These are phyloP conservation scores for Neurospora sp. DNA, from an alignment of 495 filamentous ascomycete species.

Conservation along the genomic window DNA sequence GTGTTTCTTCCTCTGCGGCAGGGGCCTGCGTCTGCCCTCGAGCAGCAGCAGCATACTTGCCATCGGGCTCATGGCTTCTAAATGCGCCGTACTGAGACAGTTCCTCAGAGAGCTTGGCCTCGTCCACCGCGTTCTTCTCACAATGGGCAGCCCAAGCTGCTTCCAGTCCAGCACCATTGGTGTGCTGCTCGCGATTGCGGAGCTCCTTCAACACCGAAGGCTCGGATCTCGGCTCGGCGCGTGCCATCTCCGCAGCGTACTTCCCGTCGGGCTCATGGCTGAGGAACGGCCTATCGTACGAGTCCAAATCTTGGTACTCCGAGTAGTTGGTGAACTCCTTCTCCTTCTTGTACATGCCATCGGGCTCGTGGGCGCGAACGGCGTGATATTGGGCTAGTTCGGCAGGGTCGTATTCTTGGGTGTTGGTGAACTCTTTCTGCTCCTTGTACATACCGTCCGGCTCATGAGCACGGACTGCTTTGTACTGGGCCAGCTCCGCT, in stretches of 20 bases:
- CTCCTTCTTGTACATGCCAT: conserved; percentile 5
- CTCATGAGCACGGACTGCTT: conserved; percentile 6
- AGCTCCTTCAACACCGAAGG: conserved; percentile 17
- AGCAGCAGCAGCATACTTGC: conserved; percentile 6
- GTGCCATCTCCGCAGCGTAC: conserved; percentile 14
- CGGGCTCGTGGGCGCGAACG: conserved; percentile 7
- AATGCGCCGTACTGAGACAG: conserved; percentile 1
- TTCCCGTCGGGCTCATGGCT: conserved; percentile 24
- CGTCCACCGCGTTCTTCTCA: not conserved
- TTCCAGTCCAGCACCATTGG: not conserved
- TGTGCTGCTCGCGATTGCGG: not conserved
- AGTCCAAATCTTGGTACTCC: conserved; percentile 15
- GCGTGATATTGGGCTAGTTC: not conserved
- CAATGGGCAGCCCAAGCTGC: not conserved
- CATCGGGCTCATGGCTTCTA: conserved; percentile 13
- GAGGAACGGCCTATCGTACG: conserved; percentile 18
- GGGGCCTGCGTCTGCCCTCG: not conserved
- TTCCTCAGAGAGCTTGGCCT: conserved; percentile 2
- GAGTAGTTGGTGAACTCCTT: not conserved
- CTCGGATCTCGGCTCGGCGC: conserved; percentile 10
- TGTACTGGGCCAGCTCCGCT: conserved; percentile 7
- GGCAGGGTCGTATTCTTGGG: not conserved
- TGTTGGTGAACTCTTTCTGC: not conserved
- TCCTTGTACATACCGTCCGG: conserved; percentile 4
- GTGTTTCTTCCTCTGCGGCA: conserved; percentile 3